Conservation (phyloP, 306 rosid genomes). For the Cucurbita ficifolia region DNA sequence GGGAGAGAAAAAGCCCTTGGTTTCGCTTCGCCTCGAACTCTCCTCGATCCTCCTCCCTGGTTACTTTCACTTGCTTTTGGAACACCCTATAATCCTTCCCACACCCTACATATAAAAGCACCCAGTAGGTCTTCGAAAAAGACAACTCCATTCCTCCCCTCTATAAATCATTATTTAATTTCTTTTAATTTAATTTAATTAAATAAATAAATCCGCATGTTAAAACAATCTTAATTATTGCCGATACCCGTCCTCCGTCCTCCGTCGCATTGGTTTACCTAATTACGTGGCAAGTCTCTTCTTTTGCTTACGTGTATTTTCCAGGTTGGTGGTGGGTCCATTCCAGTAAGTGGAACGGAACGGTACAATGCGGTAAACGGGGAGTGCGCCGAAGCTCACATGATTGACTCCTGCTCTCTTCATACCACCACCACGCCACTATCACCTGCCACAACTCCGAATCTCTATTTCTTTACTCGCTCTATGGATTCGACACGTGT, state of each 20-base stretch:
- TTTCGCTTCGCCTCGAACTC: background rate
- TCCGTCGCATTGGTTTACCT: slow-evolving; percentile 2
- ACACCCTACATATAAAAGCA: slow-evolving; percentile 18
- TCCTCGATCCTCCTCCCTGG: background rate
- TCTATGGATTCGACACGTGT: background rate
- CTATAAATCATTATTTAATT: background rate
- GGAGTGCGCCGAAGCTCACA: background rate
- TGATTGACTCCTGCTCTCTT: slow-evolving; percentile 8
- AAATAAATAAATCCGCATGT: background rate
- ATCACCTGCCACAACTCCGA: background rate
- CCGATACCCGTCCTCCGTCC: background rate
- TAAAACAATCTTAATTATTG: background rate
- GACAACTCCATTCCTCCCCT: slow-evolving; percentile 34
- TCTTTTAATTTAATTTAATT: background rate
- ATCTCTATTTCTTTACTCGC: background rate
- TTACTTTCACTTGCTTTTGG: background rate
- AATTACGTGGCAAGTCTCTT: background rate
- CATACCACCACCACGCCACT: background rate
- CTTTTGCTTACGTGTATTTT: background rate
- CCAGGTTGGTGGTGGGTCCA: background rate
- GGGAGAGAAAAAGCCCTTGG: slow-evolving; percentile 2
- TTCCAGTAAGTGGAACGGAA: background rate
- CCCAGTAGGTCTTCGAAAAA: slow-evolving; percentile 29
- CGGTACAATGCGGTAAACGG: background rate
- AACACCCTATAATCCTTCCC: slow-evolving; percentile 10